These are phyloP conservation scores for Fusarium ambrosium DNA, from an alignment of 2,329 filamentous ascomycete genomes.

Conservation along the genomic window DNA sequence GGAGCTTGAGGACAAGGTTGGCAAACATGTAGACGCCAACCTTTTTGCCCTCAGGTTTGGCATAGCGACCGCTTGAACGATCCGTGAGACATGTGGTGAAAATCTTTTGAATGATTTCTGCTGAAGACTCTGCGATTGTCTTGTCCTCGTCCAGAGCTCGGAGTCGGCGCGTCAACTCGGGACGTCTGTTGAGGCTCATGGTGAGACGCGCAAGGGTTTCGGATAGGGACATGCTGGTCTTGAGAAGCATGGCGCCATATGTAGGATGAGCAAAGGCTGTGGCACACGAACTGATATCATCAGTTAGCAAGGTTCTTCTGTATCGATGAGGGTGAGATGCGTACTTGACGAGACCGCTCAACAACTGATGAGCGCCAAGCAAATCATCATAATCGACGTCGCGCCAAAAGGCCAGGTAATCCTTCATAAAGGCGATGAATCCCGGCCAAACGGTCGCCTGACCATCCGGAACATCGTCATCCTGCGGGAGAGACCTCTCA, in stretches of 20 bases:
- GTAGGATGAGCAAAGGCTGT: slow-evolving; percentile 84
- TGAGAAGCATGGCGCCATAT: slow-evolving; percentile 84
- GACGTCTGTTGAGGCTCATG: slow-evolving; percentile 84
- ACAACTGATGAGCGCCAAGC: slow-evolving; percentile 78
- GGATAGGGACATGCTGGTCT: slow-evolving; percentile 86
- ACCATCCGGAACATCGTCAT: slow-evolving; percentile 74
- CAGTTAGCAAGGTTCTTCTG: slow-evolving; percentile 9
- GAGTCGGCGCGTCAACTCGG: slow-evolving; percentile 80
- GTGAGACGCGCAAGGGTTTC: slow-evolving; percentile 85
- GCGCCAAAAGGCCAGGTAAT: slow-evolving; percentile 85
- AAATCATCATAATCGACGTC: slow-evolving; percentile 84
- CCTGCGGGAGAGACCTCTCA: slow-evolving; percentile 73
- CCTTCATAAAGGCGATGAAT: slow-evolving; percentile 83
- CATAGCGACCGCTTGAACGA: slow-evolving; percentile 75
- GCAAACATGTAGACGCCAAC: slow-evolving; percentile 91
- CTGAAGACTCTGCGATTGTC: slow-evolving; percentile 86
- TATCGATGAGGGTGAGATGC: slow-evolving; percentile 49
- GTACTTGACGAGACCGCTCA: slow-evolving; percentile 82
- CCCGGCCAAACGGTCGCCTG: slow-evolving; percentile 79
- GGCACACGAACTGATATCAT: slow-evolving; percentile 76
- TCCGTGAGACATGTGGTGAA: slow-evolving; percentile 93
- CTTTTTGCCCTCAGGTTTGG: slow-evolving; percentile 85
- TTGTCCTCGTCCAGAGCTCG: slow-evolving; percentile 73
- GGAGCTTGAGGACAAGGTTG: slow-evolving; percentile 88
- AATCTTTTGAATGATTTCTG: slow-evolving; percentile 89